Evolutionary conservation across 768 basidiomycete genomes (phyloP), one percentile per base, ranked within the genome.

Genomic region (Pulveroboletus ravenelii): DNA sequence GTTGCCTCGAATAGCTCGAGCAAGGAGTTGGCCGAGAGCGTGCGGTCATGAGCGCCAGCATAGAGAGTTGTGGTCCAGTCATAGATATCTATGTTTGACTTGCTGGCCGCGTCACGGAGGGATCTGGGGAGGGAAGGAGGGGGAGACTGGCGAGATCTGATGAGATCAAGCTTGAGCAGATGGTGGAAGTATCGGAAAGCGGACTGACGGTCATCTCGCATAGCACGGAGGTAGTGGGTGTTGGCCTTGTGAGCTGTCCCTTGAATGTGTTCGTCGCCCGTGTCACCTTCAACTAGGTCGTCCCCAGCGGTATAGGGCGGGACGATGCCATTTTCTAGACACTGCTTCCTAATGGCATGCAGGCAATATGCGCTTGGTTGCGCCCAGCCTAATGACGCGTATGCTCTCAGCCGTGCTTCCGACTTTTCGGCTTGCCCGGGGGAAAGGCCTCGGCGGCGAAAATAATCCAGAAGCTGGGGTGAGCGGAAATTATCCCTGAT

Each of bases 401-500:
- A 47, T 13, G 53, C 63, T 43, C 61, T 62, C n/a, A 62, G 41
- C 55, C 51, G 53, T n/a, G 56, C 54, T 32, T 63, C 51, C n/a
- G 44, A 48, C 20, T 5, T 44, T 30, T 56, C 37, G 6, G 17
- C 13, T 13, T 39, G 44, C 6, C n/a, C 37, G 0, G 31, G 18
- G 17, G 35, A 30, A 10, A 18, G 5, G 30, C 36, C 5, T 10
- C 41, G 62, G 3, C 48, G 56, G 12, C 67, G 75, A 17, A 85
- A 67, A 34, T 70, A 70, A 39, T 74, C 73, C 13, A 80, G 70
- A 47, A 85, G 66, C 41, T 78, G 74, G 1, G 77, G 61, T 0
- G 77, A 76, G 34, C 81, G 69, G 52, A 78, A 78, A 0, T 76
- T 72, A 56, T 82, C 77, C 37, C 68, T 69, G 40, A 82, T 71